These are phyloP conservation scores for Zasmidium angulare DNA, from an alignment of 2,329 filamentous ascomycete species.

Conservation along the genomic window DNA sequence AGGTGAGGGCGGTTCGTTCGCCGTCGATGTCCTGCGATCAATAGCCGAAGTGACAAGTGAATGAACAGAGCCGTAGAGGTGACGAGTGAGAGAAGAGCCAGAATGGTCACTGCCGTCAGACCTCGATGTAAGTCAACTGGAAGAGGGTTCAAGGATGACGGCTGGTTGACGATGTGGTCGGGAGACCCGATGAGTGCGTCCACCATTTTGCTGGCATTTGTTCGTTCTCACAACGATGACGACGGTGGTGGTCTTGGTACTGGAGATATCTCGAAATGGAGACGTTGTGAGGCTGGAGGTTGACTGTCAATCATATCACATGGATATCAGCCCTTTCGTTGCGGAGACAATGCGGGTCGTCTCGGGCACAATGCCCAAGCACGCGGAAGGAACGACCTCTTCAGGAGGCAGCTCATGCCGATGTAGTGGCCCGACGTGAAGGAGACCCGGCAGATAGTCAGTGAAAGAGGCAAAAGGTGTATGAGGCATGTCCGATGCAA, in stretches of 20 bases:
- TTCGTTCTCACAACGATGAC: neutral
- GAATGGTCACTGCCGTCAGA: constrained; percentile 46
- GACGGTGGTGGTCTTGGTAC: neutral
- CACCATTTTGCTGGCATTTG: neutral
- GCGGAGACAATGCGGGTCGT: neutral
- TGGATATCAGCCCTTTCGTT: neutral
- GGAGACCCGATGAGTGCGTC: neutral
- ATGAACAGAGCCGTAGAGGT: constrained; percentile 45
- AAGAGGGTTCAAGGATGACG: constrained; percentile 32
- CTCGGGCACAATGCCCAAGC: neutral
- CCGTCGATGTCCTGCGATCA: neutral
- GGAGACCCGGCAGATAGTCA: neutral
- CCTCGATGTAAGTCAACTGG: constrained; percentile 40
- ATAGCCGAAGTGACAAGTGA: constrained; percentile 48
- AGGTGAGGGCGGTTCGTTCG: neutral
- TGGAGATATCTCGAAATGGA: neutral
- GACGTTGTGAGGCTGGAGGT: neutral
- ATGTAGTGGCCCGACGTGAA: neutral
- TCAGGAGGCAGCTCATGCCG: neutral
- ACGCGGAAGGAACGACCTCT: neutral
- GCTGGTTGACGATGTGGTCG: constrained; percentile 2
- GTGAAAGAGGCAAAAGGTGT: neutral
- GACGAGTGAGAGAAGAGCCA: constrained; percentile 50
- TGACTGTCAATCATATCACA: neutral
- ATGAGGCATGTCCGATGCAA: too few species aligned